Evolutionary conservation across 2,329 filamentous ascomycete species (phyloP).

Genomic region (Phialophora tarda): DNA sequence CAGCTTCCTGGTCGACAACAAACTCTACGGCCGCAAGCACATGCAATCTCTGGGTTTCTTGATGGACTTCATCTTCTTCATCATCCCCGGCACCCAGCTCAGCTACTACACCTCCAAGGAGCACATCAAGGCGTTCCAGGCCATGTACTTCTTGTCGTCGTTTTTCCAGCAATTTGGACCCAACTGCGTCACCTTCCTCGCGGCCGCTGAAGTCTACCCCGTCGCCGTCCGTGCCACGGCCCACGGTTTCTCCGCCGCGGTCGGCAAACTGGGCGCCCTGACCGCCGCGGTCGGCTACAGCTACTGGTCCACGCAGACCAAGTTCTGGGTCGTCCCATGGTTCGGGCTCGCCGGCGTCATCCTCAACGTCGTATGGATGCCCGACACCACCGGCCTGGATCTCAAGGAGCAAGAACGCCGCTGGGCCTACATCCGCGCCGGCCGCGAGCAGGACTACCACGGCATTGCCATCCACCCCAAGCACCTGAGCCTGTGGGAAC

Average conservation of each 20-base stretch:
- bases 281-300: slow-evolving; percentile 89
- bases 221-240: slow-evolving; percentile 91
- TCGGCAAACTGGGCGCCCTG: slow-evolving; percentile 87
- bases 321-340: slow-evolving; percentile 79
- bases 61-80: slow-evolving; percentile 90
- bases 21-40: slow-evolving; percentile 92
- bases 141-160: slow-evolving; percentile 93
- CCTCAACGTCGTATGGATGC: slow-evolving; percentile 82
- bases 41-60: slow-evolving; percentile 96
- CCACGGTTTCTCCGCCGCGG: slow-evolving; percentile 91
- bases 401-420: slow-evolving; percentile 96
- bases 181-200: slow-evolving; percentile 94
- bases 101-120: slow-evolving; percentile 75
- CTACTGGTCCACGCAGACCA: slow-evolving; percentile 75
- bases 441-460: slow-evolving; percentile 82
- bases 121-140: slow-evolving; percentile 87
- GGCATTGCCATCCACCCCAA: slow-evolving; percentile 89
- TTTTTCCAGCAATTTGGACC: slow-evolving; percentile 99
- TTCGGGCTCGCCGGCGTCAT: slow-evolving; percentile 88
- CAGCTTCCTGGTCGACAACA: slow-evolving; percentile 87
- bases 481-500: slow-evolving; percentile 89
- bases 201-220: slow-evolving; percentile 94
- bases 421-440: slow-evolving; percentile 83
- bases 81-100: slow-evolving; percentile 88
- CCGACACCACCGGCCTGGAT: slow-evolving; percentile 88